These are phyloP conservation scores for Salix exigua DNA, from an alignment of 345 rosid genomes.

Conservation along the genomic window DNA sequence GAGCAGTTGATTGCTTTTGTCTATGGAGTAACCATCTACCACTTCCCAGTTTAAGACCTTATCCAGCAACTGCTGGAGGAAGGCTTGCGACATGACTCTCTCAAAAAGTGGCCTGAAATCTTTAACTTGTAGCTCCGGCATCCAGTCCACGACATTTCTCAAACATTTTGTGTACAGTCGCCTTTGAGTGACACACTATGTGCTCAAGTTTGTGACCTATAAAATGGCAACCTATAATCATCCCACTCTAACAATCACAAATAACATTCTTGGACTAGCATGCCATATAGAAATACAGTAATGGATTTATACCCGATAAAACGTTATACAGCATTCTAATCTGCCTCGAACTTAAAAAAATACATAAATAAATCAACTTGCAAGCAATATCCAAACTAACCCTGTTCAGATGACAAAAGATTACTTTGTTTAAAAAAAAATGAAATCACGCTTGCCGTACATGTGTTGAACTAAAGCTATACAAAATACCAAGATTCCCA, in stretches of 20 bases:
- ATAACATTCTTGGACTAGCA: background rate
- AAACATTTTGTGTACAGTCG: background rate
- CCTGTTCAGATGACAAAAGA: constrained; percentile 2
- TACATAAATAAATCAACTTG: background rate
- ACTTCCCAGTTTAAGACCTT: background rate
- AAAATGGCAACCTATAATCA: background rate
- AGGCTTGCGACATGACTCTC: background rate
- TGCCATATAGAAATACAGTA: background rate
- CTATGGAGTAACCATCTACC: background rate
- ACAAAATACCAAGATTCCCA: constrained; percentile 15
- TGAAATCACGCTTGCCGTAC: constrained; percentile 3
- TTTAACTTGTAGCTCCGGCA: too few species aligned
- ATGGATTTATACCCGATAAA: background rate
- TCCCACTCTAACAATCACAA: background rate
- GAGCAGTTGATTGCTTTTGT: background rate
- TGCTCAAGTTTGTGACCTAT: background rate
- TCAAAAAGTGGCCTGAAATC: background rate
- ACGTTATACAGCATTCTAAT: background rate
- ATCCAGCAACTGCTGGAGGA: background rate
- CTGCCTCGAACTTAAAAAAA: background rate
- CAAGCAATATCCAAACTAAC: background rate
- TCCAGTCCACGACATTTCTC: background rate
- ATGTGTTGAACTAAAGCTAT: constrained; percentile 16
- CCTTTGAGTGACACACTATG: background rate
- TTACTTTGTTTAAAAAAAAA: constrained; percentile 8